These are phyloP conservation scores for Lentinula detonsa DNA, from an alignment of 768 basidiomycete genomes.

Conservation along the genomic window DNA sequence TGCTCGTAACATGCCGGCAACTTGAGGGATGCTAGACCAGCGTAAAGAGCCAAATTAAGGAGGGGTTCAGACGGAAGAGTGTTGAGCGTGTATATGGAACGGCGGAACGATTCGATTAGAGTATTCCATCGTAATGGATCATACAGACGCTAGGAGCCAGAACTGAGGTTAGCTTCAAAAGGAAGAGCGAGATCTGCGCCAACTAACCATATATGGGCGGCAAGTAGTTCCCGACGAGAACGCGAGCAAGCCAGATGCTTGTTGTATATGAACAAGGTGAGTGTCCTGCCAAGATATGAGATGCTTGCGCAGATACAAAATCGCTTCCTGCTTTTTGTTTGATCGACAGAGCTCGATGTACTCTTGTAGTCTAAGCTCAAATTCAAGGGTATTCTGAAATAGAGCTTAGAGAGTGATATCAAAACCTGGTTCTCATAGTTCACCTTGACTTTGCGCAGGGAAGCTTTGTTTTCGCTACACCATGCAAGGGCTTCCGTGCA, in stretches of 20 bases:
- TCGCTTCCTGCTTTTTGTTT: conserved; percentile 65
- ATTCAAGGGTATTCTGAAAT: conserved; percentile 86
- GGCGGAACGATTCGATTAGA: conserved; percentile 74
- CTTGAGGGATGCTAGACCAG: conserved; percentile 87
- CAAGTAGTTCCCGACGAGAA: conserved; percentile 67
- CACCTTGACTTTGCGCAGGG: conserved; percentile 88
- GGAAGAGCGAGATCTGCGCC: neutral
- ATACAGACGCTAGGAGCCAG: conserved; percentile 63
- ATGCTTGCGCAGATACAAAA: conserved; percentile 78
- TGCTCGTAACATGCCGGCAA: conserved; percentile 75
- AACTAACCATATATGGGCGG: conserved; percentile 70
- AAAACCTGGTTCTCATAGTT: neutral
- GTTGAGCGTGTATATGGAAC: conserved; percentile 83
- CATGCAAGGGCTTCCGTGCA: conserved; percentile 89
- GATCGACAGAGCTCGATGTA: conserved; percentile 86
- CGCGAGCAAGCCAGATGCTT: conserved; percentile 72
- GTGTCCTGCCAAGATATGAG: conserved; percentile 79
- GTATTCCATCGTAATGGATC: conserved; percentile 71
- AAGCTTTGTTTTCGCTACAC: conserved; percentile 95
- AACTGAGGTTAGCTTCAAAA: conserved; percentile 3
- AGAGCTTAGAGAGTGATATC: neutral
- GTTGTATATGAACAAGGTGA: conserved; percentile 70
- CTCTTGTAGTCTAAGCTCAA: conserved; percentile 92
- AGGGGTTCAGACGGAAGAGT: conserved; percentile 84
- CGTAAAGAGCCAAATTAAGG: conserved; percentile 82